Base-by-base conservation (phyloP, 768 basidiomycete genomes). In the Tricholoma furcatifolium region DNA sequence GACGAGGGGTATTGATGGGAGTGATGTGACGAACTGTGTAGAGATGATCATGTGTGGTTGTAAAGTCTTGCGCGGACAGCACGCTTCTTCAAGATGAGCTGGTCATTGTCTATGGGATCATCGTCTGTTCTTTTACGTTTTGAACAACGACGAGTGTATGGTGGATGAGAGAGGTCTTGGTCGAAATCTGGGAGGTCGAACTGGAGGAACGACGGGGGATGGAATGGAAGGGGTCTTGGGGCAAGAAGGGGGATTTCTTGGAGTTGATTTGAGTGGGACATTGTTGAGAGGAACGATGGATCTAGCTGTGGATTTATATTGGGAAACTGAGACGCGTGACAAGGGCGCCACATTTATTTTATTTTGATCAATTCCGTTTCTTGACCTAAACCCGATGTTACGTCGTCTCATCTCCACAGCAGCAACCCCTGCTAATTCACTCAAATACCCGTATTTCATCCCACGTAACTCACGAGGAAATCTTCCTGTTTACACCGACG, bases 401-500 rank as follows among this genome's bases (percentile, higher is more conserved):
- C 50, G 47, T 61, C 23, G 52, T 57, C 47, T 51, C 55, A 31
- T 60, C 12, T 42, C 53, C 32, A 54, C 53, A 14, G 41, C 27
- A 17, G 40, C 27, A 14, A 17, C 43, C 23, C 50, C 43, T n/a
- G 23, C 35, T 1, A 30, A 41, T 10, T 18, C 50, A 12, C 24
- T 59, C 32, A 53, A 57, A 59, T 55, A 66, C 43, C 62, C 70
- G 24, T 92, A 89, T 69, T 80, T 78, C 55, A 74, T 92, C 41
- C 78, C 81, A 18, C 80, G 89, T 55, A 91, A 88, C 67, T 66
- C 79, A 43, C 76, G 76, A 45, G 85, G 87, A 30, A 78, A 79
- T 43, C 75, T 91, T 27, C 88, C 89, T 40, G 86, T 92, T 21
- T 90, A 90, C 66, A 80, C 85, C 24, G 86, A 91, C 65, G 64